phyloP scores from a whole-genome alignment of 1,284 basidiomycete species.

The Ganoderma lucidum region DNA sequence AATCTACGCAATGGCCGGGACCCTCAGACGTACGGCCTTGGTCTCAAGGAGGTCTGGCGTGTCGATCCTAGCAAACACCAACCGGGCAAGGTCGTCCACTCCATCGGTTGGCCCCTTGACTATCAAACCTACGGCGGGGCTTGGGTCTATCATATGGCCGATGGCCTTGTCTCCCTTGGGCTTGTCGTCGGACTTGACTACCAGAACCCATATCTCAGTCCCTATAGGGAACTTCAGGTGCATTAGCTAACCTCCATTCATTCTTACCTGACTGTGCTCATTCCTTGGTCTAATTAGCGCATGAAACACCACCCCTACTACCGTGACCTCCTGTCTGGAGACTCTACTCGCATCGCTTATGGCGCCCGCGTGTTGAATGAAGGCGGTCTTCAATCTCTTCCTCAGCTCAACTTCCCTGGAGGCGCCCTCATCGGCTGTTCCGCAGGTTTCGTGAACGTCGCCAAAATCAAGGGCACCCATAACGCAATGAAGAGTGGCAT shows the following conservation, averaged over 20 bases:
- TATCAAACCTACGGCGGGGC: conserved; percentile 92
- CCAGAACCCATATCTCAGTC: conserved; percentile 92
- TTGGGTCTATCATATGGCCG: conserved; percentile 97
- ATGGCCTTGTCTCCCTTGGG: conserved; percentile 90
- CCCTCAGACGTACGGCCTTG: conserved; percentile 96
- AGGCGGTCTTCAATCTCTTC: conserved; percentile 94
- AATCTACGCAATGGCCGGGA: conserved; percentile 81
- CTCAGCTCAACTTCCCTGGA: conserved; percentile 93
- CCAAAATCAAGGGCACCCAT: conserved; percentile 99
- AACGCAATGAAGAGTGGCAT: conserved; percentile 99
- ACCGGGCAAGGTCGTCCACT: conserved; percentile 91
- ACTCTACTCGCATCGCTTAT: conserved; percentile 84
- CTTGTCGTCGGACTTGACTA: conserved; percentile 97
- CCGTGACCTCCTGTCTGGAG: conserved; percentile 79
- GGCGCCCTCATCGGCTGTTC: conserved; percentile 96
- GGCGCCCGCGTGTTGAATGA: conserved; percentile 94
- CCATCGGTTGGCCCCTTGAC: conserved; percentile 93
- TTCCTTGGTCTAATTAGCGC: conserved; percentile 57
- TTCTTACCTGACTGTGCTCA: conserved; percentile 14
- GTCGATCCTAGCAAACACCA: conserved; percentile 81
- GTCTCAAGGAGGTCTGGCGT: conserved; percentile 98
- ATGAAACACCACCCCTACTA: conserved; percentile 99
- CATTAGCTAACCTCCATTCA: conserved; percentile 32
- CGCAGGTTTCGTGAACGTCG: conserved; percentile 96
- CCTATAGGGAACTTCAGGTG: conserved; percentile 94